Evolutionary conservation across 139 green algal species (phyloP), one percentile per base, ranked within the genome.

Genomic region (Micractinium conductrix): DNA sequence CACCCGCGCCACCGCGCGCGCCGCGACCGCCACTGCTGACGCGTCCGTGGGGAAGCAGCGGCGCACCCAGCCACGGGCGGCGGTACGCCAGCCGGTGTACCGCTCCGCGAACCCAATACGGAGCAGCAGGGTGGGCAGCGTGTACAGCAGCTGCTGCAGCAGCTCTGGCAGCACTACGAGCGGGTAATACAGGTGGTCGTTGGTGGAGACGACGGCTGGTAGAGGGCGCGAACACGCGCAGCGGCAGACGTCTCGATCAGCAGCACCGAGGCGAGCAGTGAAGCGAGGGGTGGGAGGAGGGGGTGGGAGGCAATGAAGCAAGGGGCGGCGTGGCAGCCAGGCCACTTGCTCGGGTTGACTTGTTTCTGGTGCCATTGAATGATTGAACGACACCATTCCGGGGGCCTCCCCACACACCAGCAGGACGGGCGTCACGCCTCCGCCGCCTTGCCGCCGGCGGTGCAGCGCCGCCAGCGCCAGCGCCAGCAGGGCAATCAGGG

Each of bases 21-120:
- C n/a, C n/a, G n/a, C n/a, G n/a, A n/a, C n/a, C n/a, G n/a, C n/a
- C n/a, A n/a, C n/a, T n/a, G n/a, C n/a, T n/a, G n/a, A n/a, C n/a
- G n/a, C n/a, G n/a, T n/a, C n/a, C n/a, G n/a, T n/a, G n/a, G 72
- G 72, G 72, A 62, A 79, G 6, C 8, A 16, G 37, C 50, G 74
- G 4, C 14, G 8, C 74, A 83, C 76, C 76, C 76, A 83, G 53
- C 22, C 16, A 58, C 76, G 73, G 37, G 58, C 60, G 53, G 38
- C 55, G 28, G 53, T 72, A 12, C 76, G 76, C 76, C 76, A 83
- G 76, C 76, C 76, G 44, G 22, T 48, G 76, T 83, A 83, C 19
- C 26, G 1, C 21, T 83, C 76, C 4, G 76, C 76, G 12, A 26
- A 40, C 9, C 40, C 76, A 37, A 38, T n/a, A 33, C 42, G 42